Base-by-base conservation (phyloP, 108 stramenopile species). In the Aurantiochytrium sp. region DNA sequence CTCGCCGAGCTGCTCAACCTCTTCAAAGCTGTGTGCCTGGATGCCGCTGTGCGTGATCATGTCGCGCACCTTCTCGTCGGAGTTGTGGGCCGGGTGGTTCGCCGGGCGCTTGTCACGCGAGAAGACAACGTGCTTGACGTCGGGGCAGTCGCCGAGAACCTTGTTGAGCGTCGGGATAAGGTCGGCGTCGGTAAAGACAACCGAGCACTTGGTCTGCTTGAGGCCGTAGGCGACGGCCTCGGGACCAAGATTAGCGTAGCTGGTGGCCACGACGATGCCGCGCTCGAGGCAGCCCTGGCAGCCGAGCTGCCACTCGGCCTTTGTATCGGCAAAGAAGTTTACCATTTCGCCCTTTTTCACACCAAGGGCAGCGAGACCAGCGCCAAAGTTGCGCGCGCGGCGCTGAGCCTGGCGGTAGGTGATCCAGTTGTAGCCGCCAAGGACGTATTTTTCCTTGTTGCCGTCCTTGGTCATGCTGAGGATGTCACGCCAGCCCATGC, bases 181-280 rank as follows among this genome's bases (percentile, higher is more conserved):
- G 60, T 19, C 49, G 89, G 95, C 95, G 94, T 98, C 97, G 89
- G 96, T 96, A 29, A 97, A 92, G 89, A 98, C 93, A 23, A 96
- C 95, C 88, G 93, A 72, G 72, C 97, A 95, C 29, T 91, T 53
- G 58, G 96, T 95, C 89, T 96, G 95, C 60, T 93, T 92, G 89
- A 97, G 90, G 18, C 96, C 96, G 92, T 98, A 96, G 47, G 94
- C 90, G 28, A 98, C 96, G 69, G 96, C 95, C 90, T 97, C 96
- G 58, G 96, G 93, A n/a, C 97, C 97, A 42, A 98, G 92, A 4
- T 96, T 98, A 6, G 96, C 95, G 91, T 98, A 98, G 53, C 96
- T 95, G 44, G 97, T 98, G 43, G 96, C 96, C 55, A 97, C 94
- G 72, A 92, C 92, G 71, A 97, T 89, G 87, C 93, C 93, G 89